phyloP scores from a whole-genome alignment of 2,329 filamentous ascomycete genomes.

The Aspergillus sergii region DNA sequence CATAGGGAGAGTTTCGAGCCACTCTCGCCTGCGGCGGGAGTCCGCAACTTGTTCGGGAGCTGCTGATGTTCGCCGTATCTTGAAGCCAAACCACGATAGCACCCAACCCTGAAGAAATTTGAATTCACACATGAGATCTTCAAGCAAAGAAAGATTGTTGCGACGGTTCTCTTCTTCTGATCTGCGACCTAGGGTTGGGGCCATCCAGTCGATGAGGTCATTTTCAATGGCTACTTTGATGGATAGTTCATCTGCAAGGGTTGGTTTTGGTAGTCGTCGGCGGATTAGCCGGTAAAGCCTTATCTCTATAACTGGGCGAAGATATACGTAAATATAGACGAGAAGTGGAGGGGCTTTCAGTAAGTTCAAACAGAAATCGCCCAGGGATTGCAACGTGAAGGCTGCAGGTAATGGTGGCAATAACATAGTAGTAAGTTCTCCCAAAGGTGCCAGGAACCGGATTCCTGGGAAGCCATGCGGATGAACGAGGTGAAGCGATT shows the following conservation, averaged over 20 bases:
- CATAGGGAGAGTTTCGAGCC: slow-evolving; percentile 31
- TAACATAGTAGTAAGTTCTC: slow-evolving; percentile 36
- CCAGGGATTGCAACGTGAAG: slow-evolving; percentile 31
- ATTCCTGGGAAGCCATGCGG: slow-evolving; percentile 34
- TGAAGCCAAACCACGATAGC: slow-evolving; percentile 33
- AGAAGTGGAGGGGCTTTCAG: slow-evolving; percentile 40
- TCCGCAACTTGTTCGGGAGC: slow-evolving; percentile 19
- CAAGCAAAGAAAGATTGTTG: slow-evolving; percentile 35
- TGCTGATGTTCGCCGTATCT: slow-evolving; percentile 17
- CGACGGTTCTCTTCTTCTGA: slow-evolving; percentile 45
- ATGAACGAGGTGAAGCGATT: slow-evolving; percentile 45
- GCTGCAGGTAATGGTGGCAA: slow-evolving; percentile 32
- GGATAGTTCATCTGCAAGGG: slow-evolving; percentile 43
- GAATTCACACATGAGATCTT: slow-evolving; percentile 44
- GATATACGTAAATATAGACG: slow-evolving; percentile 38
- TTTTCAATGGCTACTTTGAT: slow-evolving; percentile 46
- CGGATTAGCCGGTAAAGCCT: slow-evolving; percentile 45
- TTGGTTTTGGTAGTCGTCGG: slow-evolving; percentile 45
- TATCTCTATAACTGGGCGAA: slow-evolving; percentile 42
- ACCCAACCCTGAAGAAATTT: slow-evolving; percentile 34
- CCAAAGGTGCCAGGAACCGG: slow-evolving; percentile 41
- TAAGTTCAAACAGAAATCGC: slow-evolving; percentile 28
- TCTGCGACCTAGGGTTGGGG: slow-evolving; percentile 42
- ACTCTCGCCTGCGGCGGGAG: slow-evolving; percentile 23
- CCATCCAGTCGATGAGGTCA: slow-evolving; percentile 47